phyloP scores from a whole-genome alignment of 1,284 basidiomycete species.

The Salmacisia buchloeana region DNA sequence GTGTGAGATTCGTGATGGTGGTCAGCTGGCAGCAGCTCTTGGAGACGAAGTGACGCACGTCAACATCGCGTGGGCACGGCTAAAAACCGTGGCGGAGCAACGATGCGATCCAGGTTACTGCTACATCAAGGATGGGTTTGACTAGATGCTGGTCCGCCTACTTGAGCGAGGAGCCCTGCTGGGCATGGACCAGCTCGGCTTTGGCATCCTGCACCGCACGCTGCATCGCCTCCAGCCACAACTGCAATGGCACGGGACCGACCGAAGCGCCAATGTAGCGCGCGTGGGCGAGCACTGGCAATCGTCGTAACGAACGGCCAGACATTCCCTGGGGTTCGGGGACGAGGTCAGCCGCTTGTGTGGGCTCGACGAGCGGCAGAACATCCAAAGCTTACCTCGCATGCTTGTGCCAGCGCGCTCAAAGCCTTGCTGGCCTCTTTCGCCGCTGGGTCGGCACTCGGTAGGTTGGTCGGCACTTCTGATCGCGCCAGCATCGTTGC shows the following conservation, averaged over 20 bases:
- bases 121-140: too few relatives aligned
- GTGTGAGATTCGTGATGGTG: too few relatives aligned
- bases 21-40: not conserved
- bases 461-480: not conserved
- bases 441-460: not conserved
- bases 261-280: constrained; percentile 60
- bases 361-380: constrained; percentile 21
- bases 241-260: constrained; percentile 15
- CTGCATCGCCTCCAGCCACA: constrained; percentile 33
- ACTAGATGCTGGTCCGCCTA: too few relatives aligned
- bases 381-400: not conserved
- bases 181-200: not conserved
- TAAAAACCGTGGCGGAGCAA: too few relatives aligned
- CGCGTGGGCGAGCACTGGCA: constrained; percentile 86
- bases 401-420: not conserved
- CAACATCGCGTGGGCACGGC: too few relatives aligned
- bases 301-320: constrained; percentile 76
- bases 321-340: constrained; percentile 64
- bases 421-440: not conserved
- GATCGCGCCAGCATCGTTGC: not conserved
- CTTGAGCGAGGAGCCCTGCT: too few relatives aligned
- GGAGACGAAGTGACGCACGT: too few relatives aligned
- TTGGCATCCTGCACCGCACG: not conserved
- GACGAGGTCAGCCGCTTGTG: too few relatives aligned
- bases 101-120: too few relatives aligned